Evolutionary conservation across 768 basidiomycete species (phyloP), one percentile per base, ranked within the genome.

Genomic region (Obba rivulosa): DNA sequence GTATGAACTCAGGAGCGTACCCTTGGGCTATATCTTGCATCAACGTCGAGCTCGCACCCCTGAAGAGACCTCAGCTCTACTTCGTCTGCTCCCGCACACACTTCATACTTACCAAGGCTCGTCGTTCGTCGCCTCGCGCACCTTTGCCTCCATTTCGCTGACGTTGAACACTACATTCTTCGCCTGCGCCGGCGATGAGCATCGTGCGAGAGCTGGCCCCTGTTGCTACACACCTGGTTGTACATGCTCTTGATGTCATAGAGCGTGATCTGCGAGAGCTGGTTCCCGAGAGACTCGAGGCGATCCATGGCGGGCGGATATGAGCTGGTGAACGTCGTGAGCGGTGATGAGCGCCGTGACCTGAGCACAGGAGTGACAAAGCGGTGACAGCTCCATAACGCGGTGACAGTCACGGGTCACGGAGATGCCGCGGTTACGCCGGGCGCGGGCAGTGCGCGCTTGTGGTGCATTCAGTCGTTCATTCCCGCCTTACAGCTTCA

Each of bases 1-100:
- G 34, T 28, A 28, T 13, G 28, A 31, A 31, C 13, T 31, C 28
- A 46, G 17, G 16, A 61, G 61, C 28, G 58, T 56, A 95, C 94
- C 89, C 92, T 77, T 92, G 87, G 11, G 96, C 93, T 56, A 99
- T 98, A 58, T 98, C 93, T 63, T 92, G 89, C 96, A 98, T 98
- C 67, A 98, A 69, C 21, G 93, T 94, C 42, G 94, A 96, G 63
- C 90, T 93, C 50, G 95, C 95, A 16, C 96, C 95, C 95, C 94
- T 96, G 56, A 50, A 50, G 23, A 41, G 34, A 22, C 44, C 41
- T 48, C 18, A 46, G 8, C 17, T 14, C 5, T 13, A 11, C 40
- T 4, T 36, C 20, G 21, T n/a, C 1, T 18, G 17, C 7, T 16
- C 23, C 20, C 24, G 17, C 3, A 2, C 17, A 25, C 21, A 22